Evolutionary conservation across 1,284 basidiomycete genomes (phyloP), one percentile per base, ranked within the genome.

Genomic region (Phaffia rhodozyma): DNA sequence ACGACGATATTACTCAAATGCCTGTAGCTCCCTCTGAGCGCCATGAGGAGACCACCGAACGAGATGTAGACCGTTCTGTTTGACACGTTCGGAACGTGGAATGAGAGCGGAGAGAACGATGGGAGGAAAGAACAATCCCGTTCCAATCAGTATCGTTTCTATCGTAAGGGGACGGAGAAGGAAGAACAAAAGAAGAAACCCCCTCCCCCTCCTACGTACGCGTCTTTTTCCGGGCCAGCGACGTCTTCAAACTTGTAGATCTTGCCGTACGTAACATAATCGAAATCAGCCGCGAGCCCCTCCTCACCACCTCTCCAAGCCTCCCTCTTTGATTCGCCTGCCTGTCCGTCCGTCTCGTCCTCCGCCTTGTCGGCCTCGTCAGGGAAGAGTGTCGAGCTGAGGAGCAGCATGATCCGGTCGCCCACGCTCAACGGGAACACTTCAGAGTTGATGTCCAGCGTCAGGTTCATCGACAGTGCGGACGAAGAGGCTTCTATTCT

Each of bases 181-280:
- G 48, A 50, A 51, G 48, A 11, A 25, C 21, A 34, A 23, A 23
- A 13, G 52, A 13, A 48, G 43, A 51, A 38, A n/a, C 18, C 48
- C 18, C 48, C 18, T 50, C 48, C n/a, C 18, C 1, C 48, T 30
- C 47, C 23, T 32, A 57, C 55, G 55, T 32, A 62, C 58, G 57
- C 63, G 21, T 60, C 58, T 59, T 65, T 65, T n/a, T 65, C 58
- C 27, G 58, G 58, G 30, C 82, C 79, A 4, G 82, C 82, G 68
- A 85, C 87, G 29, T 87, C 84, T 72, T 96, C 91, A 73, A 92
- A 93, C 72, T 91, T 89, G 79, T 96, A 96, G 60, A 96, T 87
- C 89, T 91, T 94, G 49, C 91, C 91, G 72, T 91, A 91, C 91
- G 94, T 94, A 68, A 96, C 91, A 77, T 96, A 96, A 73, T 94